These are phyloP conservation scores for Corynespora cassiicola DNA, from an alignment of 2,329 filamentous ascomycete species.

Conservation along the genomic window DNA sequence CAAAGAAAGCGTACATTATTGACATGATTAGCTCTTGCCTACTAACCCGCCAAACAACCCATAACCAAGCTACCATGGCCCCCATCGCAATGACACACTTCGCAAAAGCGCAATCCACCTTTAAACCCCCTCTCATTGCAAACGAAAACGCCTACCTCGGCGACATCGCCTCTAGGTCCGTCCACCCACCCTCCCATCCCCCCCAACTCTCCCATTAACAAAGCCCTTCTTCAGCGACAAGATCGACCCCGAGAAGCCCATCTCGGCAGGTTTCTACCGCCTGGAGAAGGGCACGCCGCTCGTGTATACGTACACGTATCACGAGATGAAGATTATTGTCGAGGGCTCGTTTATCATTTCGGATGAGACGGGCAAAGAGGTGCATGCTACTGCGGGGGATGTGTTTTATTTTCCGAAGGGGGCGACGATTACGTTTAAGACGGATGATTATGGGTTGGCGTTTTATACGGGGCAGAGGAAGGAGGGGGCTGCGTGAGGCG, in stretches of 20 bases:
- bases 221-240: slow-evolving; percentile 51
- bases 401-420: slow-evolving; percentile 74
- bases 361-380: slow-evolving; percentile 67
- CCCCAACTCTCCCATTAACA: slow-evolving; percentile 5
- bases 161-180: slow-evolving; percentile 64
- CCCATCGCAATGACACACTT: slow-evolving; percentile 58
- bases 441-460: slow-evolving; percentile 65
- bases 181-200: neutral
- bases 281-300: slow-evolving; percentile 72
- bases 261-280: slow-evolving; percentile 70
- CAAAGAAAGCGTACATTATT: too few species aligned
- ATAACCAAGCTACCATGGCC: too few species aligned
- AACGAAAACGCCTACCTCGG: slow-evolving; percentile 73
- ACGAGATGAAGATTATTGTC: slow-evolving; percentile 77
- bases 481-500: slow-evolving; percentile 32
- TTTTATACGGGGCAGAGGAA: slow-evolving; percentile 58
- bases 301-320: slow-evolving; percentile 72
- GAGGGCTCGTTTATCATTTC: slow-evolving; percentile 71
- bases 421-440: slow-evolving; percentile 70
- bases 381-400: slow-evolving; percentile 67
- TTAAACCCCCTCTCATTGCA: slow-evolving; percentile 70
- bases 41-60: too few species aligned
- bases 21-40: too few species aligned
- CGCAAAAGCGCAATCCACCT: slow-evolving; percentile 63
- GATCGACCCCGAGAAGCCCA: slow-evolving; percentile 63